Evolutionary conservation across 164 flowering plant genomes (phyloP).

Genomic region (Magnolia kwangsiensis): DNA sequence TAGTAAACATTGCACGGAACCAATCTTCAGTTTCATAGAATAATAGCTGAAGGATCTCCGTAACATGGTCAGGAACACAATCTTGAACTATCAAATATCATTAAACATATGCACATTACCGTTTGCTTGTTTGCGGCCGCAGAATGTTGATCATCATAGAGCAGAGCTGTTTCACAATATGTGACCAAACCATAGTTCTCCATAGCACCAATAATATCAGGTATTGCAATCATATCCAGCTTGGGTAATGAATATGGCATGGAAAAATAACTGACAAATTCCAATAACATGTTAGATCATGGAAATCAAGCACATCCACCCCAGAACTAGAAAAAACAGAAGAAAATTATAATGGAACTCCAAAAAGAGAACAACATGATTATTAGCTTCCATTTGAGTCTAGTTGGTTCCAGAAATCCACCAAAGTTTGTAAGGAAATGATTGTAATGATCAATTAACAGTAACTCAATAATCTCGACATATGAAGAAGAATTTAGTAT

Average conservation of each 20-base stretch:
- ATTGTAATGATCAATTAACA: not conserved
- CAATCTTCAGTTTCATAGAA: not conserved
- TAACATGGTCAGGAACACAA: too few species aligned
- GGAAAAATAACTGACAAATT: slow-evolving; percentile 64
- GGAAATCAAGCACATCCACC: not conserved
- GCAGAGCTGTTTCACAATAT: slow-evolving; percentile 86
- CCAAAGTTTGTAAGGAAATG: not conserved
- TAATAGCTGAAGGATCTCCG: not conserved
- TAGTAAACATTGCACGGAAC: not conserved
- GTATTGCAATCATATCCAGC: slow-evolving; percentile 94
- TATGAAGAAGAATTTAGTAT: not conserved
- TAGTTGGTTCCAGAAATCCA: not conserved
- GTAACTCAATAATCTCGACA: too few species aligned
- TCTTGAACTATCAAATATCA: not conserved
- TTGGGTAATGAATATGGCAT: slow-evolving; percentile 89
- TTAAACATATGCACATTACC: slow-evolving; percentile 35
- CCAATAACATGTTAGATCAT: not conserved
- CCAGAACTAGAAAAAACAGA: not conserved
- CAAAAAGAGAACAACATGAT: not conserved
- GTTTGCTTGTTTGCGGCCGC: slow-evolving; percentile 91
- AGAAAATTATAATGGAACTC: not conserved
- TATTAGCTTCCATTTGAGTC: not conserved
- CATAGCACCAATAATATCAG: slow-evolving; percentile 99
- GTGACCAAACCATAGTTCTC: slow-evolving; percentile 98
- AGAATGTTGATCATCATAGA: slow-evolving; percentile 89